Evolutionary conservation across 2,329 filamentous ascomycete species (phyloP).

Genomic region (Pseudogymnoascus destructans): DNA sequence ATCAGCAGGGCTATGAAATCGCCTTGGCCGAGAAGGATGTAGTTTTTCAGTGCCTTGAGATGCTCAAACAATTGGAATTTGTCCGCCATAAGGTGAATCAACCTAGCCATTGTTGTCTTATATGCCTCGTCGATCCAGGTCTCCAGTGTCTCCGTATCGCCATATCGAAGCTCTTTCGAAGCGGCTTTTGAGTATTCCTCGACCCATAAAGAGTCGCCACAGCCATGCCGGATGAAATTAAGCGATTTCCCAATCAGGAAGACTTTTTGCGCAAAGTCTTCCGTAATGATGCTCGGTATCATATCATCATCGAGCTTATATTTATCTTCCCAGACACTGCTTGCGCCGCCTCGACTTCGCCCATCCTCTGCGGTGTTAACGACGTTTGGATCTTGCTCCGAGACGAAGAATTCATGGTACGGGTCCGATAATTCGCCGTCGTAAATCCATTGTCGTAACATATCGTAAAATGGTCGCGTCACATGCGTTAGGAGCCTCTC

Average conservation of each 20-base stretch:
- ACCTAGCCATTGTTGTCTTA: slow-evolving; percentile 90
- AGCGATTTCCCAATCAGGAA: slow-evolving; percentile 96
- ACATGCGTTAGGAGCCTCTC: slow-evolving; percentile 78
- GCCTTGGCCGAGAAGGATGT: slow-evolving; percentile 84
- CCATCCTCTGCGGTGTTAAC: slow-evolving; percentile 33
- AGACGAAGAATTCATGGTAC: slow-evolving; percentile 89
- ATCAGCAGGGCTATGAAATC: slow-evolving; percentile 96
- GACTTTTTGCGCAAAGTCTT: slow-evolving; percentile 89
- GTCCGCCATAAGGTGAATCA: slow-evolving; percentile 84
- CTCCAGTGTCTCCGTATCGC: slow-evolving; percentile 83
- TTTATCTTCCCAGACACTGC: slow-evolving; percentile 96
- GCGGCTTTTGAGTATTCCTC: slow-evolving; percentile 87
- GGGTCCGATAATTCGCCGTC: slow-evolving; percentile 96
- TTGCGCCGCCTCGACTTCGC: slow-evolving; percentile 48
- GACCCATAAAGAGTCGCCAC: slow-evolving; percentile 87
- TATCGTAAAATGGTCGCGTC: slow-evolving; percentile 90
- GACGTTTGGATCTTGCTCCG: slow-evolving; percentile 54
- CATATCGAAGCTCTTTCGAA: slow-evolving; percentile 83
- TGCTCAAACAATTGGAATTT: slow-evolving; percentile 96
- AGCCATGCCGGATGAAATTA: slow-evolving; percentile 95
- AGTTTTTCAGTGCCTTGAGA: slow-evolving; percentile 81
- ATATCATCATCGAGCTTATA: slow-evolving; percentile 75
- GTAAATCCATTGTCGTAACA: slow-evolving; percentile 93
- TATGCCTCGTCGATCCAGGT: slow-evolving; percentile 94
- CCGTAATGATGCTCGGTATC: slow-evolving; percentile 85